A percentile compares a stretch with the other conserved stretches of the same genome.
phyloP scores from a whole-genome alignment of 345 rosid genomes.

The Limnanthes douglasii region DNA sequence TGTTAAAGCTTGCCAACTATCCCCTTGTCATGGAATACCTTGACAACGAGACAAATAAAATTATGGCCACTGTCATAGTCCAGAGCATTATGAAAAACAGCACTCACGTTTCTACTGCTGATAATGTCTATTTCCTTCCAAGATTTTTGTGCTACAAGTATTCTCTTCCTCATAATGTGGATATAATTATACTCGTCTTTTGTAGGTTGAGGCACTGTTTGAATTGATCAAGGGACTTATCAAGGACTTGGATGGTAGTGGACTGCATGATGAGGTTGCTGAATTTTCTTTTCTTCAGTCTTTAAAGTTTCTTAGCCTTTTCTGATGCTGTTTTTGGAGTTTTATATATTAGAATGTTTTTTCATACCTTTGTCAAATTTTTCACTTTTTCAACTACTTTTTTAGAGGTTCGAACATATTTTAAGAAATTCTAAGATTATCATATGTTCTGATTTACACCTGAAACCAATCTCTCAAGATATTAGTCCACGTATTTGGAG shows the following conservation, averaged over 20 bases:
- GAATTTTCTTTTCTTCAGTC: constrained; percentile 7
- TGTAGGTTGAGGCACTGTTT: constrained; percentile 82
- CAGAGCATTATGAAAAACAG: constrained; percentile 95
- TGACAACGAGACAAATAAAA: constrained; percentile 76
- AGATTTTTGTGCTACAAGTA: constrained; percentile 8
- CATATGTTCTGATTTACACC: too few relatives aligned
- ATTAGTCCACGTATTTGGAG: too few relatives aligned
- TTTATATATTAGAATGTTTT: too few relatives aligned
- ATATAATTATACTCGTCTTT: constrained; percentile 6
- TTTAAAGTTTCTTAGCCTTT: too few relatives aligned
- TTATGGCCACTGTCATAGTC: constrained; percentile 86
- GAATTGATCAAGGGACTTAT: constrained; percentile 88
- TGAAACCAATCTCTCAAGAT: too few relatives aligned
- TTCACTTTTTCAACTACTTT: too few relatives aligned
- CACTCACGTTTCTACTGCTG: constrained; percentile 59
- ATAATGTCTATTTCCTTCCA: constrained; percentile 32
- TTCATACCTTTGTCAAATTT: too few relatives aligned
- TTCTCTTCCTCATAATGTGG: constrained; percentile 9
- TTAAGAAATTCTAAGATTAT: too few relatives aligned
- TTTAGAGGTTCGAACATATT: too few relatives aligned
- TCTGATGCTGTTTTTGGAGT: too few relatives aligned
- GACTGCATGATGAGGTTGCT: constrained; percentile 45
- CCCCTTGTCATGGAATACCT: constrained; percentile 80
- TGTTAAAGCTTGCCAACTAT: constrained; percentile 83
- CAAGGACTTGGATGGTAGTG: constrained; percentile 65